Evolutionary conservation across 495 filamentous ascomycete genomes (phyloP), one percentile per base, ranked within the genome.

Genomic region (Podospora comata): DNA sequence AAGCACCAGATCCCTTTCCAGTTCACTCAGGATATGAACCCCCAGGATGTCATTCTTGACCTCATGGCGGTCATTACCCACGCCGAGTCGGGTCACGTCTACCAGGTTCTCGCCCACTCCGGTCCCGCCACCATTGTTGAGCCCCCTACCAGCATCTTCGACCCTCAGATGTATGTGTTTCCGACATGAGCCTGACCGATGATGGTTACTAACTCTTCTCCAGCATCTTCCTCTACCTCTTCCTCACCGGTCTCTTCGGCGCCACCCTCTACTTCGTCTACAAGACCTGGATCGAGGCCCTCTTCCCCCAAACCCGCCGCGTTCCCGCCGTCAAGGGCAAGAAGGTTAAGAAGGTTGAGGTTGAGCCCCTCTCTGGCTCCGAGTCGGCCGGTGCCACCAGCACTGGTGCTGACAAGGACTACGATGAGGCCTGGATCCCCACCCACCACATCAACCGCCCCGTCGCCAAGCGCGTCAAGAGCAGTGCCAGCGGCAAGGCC

Each of bases 401-500:
- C 26, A 79, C 76, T 26, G 79, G 79, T 56, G 75, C 72, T 68
- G 78, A 77, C 70, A 92, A 93, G 80, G 85, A 86, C 65, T 97
- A 95, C 79, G 95, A 99, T 74, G 92, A 94, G 82, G 91, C 90
- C 80, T 99, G 95, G 95, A 97, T 99, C 75, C 95, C 95, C 19
- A 88, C 87, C 66, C 87, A 90, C 76, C 94, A 97, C 80, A 87
- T 97, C 78, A 93, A 95, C 83, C 89, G 90, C 73, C 93, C 94
- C 54, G 84, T 89, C 69, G 89, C 92, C 58, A 88, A 87, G 73
- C 88, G 92, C 74, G 88, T 94, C 70, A 92, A 92, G 85, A 90
- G 89, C 75, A 83, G 86, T 71, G 79, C 85, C 63, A 85, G 86
- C 69, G 80, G 80, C 70, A 89, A 89, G 86, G 78, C 81, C 74